Evolutionary conservation across 768 basidiomycete species (phyloP), one percentile per base, ranked within the genome.

Genomic region (Rossbeevera mucosa): DNA sequence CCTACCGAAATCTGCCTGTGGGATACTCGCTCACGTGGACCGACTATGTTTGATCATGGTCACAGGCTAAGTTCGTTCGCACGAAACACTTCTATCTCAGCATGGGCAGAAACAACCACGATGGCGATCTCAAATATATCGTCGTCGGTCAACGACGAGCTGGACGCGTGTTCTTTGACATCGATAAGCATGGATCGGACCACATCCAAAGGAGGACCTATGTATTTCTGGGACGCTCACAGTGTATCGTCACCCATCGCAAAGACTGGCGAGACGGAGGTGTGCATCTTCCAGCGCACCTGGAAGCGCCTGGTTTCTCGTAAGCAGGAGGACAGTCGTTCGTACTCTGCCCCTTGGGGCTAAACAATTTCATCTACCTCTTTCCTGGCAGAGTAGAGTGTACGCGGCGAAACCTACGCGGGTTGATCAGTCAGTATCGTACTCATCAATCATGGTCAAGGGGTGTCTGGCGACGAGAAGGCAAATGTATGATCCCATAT

Each of bases 11-110:
- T 45, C 3, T 33, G 20, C 14, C 16, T 18, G 14, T 20, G 29
- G 38, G 11, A 36, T n/a, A 41, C 51, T 38, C 20, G 46, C 51
- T 26, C 36, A 24, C 18, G 5, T 16, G 38, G 8, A 24, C 11
- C 47, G 16, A 43, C 28, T 24, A n/a, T 43, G 26, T 18, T 49
- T 9, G 29, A 47, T 25, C 25, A 25, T 25, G 26, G 26, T 26
- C 26, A 26, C 26, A 7, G 26, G 26, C 26, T 7, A 26, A 26
- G 26, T 26, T 51, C 7, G 59, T 60, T 47, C 52, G 52, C 33
- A 28, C 22, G 47, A 60, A 61, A 7, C 55, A 40, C 26, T 46
- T 51, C 20, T 54, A 61, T 25, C 52, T 3, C 13, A 61, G 40
- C 48, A 58, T 38, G n/a, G 36, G 36, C 4, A n/a, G 20, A 42